Conservation (phyloP, 2,329 filamentous ascomycete species). For the Didymella arachidicola region DNA sequence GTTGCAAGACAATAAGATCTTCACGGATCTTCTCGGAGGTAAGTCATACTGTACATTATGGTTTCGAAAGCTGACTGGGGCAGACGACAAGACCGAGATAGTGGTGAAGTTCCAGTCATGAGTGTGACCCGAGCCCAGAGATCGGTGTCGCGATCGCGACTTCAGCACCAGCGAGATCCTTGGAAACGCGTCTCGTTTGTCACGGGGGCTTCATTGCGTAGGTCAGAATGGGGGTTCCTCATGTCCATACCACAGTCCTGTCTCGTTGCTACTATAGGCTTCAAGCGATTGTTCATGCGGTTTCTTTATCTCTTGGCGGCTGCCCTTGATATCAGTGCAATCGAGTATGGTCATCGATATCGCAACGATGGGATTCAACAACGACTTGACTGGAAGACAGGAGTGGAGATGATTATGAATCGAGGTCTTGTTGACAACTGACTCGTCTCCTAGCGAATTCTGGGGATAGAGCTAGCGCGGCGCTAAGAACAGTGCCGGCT, state of each 20-base stretch:
- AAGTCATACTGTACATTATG: background rate
- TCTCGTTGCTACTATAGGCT: background rate
- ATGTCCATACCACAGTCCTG: background rate
- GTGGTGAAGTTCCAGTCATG: slow-evolving; percentile 22
- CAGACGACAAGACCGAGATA: slow-evolving; percentile 16
- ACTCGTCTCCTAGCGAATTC: background rate
- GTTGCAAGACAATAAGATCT: slow-evolving; percentile 26
- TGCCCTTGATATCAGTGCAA: background rate
- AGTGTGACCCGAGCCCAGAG: background rate
- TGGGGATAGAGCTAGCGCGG: background rate
- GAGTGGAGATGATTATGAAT: background rate
- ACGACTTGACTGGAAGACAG: background rate
- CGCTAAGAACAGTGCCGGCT: background rate
- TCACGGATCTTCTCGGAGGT: slow-evolving; percentile 31
- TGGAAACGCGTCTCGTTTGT: background rate
- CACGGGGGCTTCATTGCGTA: background rate
- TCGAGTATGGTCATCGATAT: background rate
- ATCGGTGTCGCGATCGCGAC: background rate
- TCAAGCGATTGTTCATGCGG: background rate
- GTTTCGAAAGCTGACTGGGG: slow-evolving; percentile 5
- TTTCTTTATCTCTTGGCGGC: background rate
- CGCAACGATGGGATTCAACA: background rate
- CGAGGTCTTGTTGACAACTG: background rate
- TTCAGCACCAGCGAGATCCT: background rate
- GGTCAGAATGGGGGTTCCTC: background rate